These are phyloP conservation scores for Ligustrum vulgare DNA, from an alignment of 257 asterid genomes.

Conservation along the genomic window DNA sequence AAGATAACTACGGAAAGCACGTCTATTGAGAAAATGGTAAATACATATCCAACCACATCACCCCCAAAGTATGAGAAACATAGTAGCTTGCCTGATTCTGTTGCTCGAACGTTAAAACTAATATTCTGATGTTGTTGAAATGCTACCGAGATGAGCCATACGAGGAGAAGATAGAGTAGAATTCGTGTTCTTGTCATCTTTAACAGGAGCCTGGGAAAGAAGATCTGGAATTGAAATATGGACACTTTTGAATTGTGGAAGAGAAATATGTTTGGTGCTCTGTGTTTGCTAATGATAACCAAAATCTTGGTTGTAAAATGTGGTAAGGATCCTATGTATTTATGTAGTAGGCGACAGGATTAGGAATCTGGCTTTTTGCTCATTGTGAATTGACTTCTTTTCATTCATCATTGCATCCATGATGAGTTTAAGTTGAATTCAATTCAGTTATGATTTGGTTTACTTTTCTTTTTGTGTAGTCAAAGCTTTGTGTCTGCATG, in stretches of 20 bases:
- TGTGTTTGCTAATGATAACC: not conserved
- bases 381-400: not conserved
- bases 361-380: not conserved
- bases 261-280: not conserved
- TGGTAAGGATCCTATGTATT: not conserved
- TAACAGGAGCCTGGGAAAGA: not conserved
- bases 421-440: not conserved
- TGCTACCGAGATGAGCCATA: constrained; percentile 13
- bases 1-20: not conserved
- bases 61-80: not conserved
- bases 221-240: not conserved
- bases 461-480: not conserved
- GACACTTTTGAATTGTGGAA: not conserved
- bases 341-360: not conserved
- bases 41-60: not conserved
- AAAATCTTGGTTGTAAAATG: not conserved
- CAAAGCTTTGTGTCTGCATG: not conserved
- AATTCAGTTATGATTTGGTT: not conserved
- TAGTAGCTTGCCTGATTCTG: constrained; percentile 13
- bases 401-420: constrained; percentile 3
- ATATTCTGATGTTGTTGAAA: not conserved
- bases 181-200: not conserved
- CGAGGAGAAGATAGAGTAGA: not conserved
- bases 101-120: not conserved
- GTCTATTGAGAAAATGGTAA: not conserved